Evolutionary conservation across 441 rosid species (phyloP).

Genomic region (Bocquillonia castaneifolia): DNA sequence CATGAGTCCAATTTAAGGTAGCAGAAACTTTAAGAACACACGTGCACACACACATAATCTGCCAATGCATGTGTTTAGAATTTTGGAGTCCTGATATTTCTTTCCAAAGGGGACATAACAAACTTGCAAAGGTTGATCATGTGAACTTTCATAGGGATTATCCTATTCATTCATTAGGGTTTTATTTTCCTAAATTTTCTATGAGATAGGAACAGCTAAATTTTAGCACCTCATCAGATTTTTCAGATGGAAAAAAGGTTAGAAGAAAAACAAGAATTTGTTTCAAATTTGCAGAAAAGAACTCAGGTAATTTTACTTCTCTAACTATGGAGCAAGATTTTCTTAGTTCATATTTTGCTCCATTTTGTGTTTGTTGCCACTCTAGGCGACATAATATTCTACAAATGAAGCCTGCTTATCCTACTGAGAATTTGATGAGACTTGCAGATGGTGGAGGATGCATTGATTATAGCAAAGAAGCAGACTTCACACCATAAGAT

Average conservation of each 20-base stretch:
- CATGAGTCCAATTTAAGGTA: not conserved
- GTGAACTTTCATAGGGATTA: not conserved
- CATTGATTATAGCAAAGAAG: constrained; percentile 56
- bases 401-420: constrained; percentile 6
- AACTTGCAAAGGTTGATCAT: not conserved
- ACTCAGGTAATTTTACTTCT: constrained; percentile 41
- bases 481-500: constrained; percentile 46
- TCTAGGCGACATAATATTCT: constrained; percentile 12
- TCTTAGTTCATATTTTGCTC: not conserved
- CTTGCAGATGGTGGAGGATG: constrained; percentile 70
- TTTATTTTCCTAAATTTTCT: not conserved
- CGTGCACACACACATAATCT: not conserved
- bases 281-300: constrained; percentile 53
- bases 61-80: not conserved
- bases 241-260: constrained; percentile 43
- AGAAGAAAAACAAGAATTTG: constrained; percentile 41
- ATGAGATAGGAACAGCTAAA: constrained; percentile 7
- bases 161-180: not conserved
- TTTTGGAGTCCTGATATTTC: not conserved
- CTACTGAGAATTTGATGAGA: constrained; percentile 30
- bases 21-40: not conserved
- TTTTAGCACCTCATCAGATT: constrained; percentile 41
- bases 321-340: not conserved
- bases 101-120: not conserved
- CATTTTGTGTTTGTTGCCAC: constrained; percentile 11